Conservation (phyloP, 768 basidiomycete genomes). For the Rhodocollybia butyracea region DNA sequence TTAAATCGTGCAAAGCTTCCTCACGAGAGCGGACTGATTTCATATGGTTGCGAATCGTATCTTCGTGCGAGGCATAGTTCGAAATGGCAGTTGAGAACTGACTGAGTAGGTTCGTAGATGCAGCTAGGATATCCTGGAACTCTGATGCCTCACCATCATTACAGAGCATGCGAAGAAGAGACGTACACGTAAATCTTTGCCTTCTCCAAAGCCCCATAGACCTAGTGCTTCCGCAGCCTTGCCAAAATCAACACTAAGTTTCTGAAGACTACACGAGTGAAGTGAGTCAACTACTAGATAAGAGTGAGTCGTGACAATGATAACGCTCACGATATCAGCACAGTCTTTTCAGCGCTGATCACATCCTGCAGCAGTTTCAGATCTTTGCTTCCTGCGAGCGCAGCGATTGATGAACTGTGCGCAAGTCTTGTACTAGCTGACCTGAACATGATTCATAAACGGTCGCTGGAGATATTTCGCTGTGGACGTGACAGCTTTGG, state of each 20-base stretch:
- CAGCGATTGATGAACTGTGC: constrained; percentile 81
- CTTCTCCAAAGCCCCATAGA: constrained; percentile 74
- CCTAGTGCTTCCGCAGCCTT: constrained; percentile 73
- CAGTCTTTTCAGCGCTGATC: constrained; percentile 84
- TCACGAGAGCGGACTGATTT: constrained; percentile 84
- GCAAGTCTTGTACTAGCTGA: constrained; percentile 79
- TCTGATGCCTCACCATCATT: constrained; percentile 2
- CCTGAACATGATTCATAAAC: constrained; percentile 66
- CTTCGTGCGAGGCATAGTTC: constrained; percentile 68
- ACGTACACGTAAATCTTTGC: constrained; percentile 72
- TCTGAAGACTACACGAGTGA: constrained; percentile 64
- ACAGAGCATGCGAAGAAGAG: constrained; percentile 3
- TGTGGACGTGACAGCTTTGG: too few relatives aligned
- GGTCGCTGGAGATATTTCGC: too few relatives aligned
- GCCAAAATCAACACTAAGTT: constrained; percentile 58
- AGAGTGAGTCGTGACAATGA: background rate
- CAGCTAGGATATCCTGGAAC: constrained; percentile 69
- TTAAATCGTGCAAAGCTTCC: constrained; percentile 76
- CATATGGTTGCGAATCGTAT: constrained; percentile 67
- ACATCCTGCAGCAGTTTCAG: constrained; percentile 81
- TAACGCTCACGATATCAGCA: constrained; percentile 62
- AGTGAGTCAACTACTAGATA: background rate
- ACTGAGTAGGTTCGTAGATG: constrained; percentile 64
- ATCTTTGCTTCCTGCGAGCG: constrained; percentile 73
- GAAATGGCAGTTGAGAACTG: constrained; percentile 67